phyloP scores from a whole-genome alignment of 345 rosid species.

The Eucalyptus pauciflora region DNA sequence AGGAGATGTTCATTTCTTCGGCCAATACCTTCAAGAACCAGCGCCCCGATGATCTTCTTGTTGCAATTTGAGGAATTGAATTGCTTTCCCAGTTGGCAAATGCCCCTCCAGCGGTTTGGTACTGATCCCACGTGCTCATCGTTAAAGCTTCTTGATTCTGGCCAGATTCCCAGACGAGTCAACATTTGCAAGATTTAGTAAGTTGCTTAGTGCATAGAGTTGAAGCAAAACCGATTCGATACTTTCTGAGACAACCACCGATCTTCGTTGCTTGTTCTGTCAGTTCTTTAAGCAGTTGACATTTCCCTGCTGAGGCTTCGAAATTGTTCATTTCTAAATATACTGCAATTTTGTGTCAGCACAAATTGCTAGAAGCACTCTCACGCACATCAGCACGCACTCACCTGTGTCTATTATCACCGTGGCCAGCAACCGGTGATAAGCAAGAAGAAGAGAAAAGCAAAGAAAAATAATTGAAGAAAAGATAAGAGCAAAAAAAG shows the following conservation, averaged over 20 bases:
- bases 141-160: slow-evolving; percentile 42
- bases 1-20: background rate
- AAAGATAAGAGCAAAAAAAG: no score
- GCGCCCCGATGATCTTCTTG: slow-evolving; percentile 26
- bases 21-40: slow-evolving; percentile 21
- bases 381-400: background rate
- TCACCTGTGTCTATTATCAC: slow-evolving; percentile 36
- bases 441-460: no score
- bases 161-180: slow-evolving; percentile 36
- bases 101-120: slow-evolving; percentile 24
- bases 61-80: slow-evolving; percentile 37
- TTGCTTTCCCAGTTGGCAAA: slow-evolving; percentile 12
- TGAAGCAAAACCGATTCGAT: background rate
- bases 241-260: background rate
- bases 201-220: background rate
- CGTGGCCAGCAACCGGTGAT: no score
- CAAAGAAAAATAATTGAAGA: no score
- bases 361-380: background rate
- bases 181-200: background rate
- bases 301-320: background rate
- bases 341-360: background rate
- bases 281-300: background rate
- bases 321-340: no score
- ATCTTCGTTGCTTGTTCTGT: no score
- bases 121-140: background rate